A percentile compares a stretch with the other conserved stretches of the same genome.
phyloP scores from a whole-genome alignment of 352 stramenopile species.

The Phytophthora uliginosa region DNA sequence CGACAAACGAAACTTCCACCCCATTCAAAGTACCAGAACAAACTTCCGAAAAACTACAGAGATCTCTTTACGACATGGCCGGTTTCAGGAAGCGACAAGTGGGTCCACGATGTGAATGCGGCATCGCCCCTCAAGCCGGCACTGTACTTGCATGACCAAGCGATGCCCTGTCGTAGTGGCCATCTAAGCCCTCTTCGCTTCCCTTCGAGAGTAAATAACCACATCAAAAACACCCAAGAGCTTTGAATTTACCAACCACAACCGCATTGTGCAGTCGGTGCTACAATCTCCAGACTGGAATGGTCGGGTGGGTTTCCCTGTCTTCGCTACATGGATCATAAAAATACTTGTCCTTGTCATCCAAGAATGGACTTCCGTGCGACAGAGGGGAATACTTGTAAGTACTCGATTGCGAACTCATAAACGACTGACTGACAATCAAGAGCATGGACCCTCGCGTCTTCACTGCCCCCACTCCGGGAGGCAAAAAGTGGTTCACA shows the following conservation, averaged over 20 bases:
- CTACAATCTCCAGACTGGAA: not conserved
- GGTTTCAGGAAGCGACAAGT: slow-evolving; percentile 17
- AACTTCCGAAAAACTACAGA: slow-evolving; percentile 18
- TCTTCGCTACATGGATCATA: not conserved
- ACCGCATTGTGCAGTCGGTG: too few relatives aligned
- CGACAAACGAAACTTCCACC: not conserved
- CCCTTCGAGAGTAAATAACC: not conserved
- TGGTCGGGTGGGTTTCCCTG: not conserved
- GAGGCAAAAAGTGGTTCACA: slow-evolving; percentile 12
- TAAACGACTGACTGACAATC: not conserved
- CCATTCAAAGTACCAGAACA: not conserved
- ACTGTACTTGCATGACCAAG: slow-evolving; percentile 2
- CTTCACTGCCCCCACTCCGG: slow-evolving; percentile 12
- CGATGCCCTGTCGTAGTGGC: not conserved
- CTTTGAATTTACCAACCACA: not conserved
- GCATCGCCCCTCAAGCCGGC: slow-evolving; percentile 19
- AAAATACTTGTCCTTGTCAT: not conserved
- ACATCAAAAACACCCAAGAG: not conserved
- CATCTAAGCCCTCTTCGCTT: slow-evolving; percentile 14
- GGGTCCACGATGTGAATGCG: slow-evolving; percentile 22
- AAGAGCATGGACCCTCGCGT: slow-evolving; percentile 8
- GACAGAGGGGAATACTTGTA: not conserved
- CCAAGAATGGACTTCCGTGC: not conserved
- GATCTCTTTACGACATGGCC: slow-evolving; percentile 17
- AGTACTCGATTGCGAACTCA: not conserved